Conservation (phyloP, 1,284 basidiomycete species). For the Ustilago shanxiensis region DNA sequence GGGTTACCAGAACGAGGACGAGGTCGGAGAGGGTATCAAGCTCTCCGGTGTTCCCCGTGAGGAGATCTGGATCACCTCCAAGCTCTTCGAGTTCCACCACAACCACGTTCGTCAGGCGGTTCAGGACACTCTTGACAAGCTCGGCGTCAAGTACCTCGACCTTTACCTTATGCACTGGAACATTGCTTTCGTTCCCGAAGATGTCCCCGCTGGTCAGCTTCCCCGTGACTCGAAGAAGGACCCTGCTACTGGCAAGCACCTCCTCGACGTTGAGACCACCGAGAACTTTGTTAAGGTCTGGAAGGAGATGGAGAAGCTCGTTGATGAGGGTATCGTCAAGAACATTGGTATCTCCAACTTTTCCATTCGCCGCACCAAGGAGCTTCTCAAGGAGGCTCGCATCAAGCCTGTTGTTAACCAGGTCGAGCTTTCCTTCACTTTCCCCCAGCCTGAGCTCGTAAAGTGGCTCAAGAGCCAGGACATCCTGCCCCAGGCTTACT, state of each 20-base stretch:
- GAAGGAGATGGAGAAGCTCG: conserved; percentile 60
- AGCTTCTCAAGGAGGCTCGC: conserved; percentile 53
- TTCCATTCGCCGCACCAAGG: conserved; percentile 61
- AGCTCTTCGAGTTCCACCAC: conserved; percentile 80
- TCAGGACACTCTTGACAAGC: conserved; percentile 80
- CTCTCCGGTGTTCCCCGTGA: conserved; percentile 80
- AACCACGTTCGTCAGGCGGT: conserved; percentile 73
- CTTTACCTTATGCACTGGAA: conserved; percentile 85
- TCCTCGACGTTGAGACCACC: conserved; percentile 78
- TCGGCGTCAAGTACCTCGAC: conserved; percentile 82
- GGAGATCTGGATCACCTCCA: conserved; percentile 86
- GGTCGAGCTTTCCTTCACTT: conserved; percentile 62
- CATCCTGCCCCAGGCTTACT: conserved; percentile 62
- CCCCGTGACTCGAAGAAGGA: conserved; percentile 63
- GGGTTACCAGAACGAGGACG: conserved; percentile 79
- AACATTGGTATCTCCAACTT: conserved; percentile 76
- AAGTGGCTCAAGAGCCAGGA: conserved; percentile 74
- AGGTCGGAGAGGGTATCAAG: conserved; percentile 84
- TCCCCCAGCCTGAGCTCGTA: conserved; percentile 83
- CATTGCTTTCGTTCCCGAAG: conserved; percentile 61
- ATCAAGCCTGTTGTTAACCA: conserved; percentile 65
- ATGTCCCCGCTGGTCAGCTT: conserved; percentile 55
- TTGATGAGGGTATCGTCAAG: conserved; percentile 61
- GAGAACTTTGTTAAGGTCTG: conserved; percentile 56
- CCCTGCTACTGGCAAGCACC: conserved; percentile 71